Evolutionary conservation across 345 rosid species (phyloP), one percentile per base, ranked within the genome.

Genomic region (Cardiospermum halicacabum): DNA sequence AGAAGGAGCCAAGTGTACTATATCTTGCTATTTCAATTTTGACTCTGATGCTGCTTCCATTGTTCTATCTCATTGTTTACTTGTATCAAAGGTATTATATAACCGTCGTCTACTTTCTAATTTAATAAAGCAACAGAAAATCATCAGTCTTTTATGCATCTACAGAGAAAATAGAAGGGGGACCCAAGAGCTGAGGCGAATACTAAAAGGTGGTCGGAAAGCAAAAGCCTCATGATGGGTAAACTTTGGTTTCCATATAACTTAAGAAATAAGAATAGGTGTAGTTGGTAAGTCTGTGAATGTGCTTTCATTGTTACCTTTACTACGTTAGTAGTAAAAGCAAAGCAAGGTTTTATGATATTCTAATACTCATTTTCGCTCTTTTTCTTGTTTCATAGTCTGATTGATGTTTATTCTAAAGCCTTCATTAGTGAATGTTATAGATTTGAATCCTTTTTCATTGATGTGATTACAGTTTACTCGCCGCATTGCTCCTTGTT

Each of bases 41-140:
- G 82, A 84, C 85, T 51, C 60, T 87, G 87, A 89, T 91, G 96
- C 74, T 89, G 76, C 90, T 89, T 55, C 99, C 99, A 4, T 47
- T 95, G 66, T 82, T 95, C 82, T 91, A 89, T 72, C 77, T 89
- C 32, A 76, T 85, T 50, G 89, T 86, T 49, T 95, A 78, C 74
- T 73, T 95, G 72, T 64, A 88, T 69, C 92, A 88, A 73, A 83
- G 96, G 99, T 89, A 75, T 54, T 58, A 7, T 8, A 3, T 43
- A 31, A 55, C 62, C 3, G 58, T 70, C 53, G 42, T 22, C 24
- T 7, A 28, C 54, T 4, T 50, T 60, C 30, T 18, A 31, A 19
- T 45, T 37, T 69, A 49, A 48, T 65, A 21, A 5, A 62, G 75
- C 45, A 43, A 49, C 58, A 57, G 66, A 24, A 19, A 61, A 58